Evolutionary conservation across 2,329 filamentous ascomycete genomes (phyloP), one percentile per base, ranked within the genome.

Genomic region (Neopestalotiopsis sp.): DNA sequence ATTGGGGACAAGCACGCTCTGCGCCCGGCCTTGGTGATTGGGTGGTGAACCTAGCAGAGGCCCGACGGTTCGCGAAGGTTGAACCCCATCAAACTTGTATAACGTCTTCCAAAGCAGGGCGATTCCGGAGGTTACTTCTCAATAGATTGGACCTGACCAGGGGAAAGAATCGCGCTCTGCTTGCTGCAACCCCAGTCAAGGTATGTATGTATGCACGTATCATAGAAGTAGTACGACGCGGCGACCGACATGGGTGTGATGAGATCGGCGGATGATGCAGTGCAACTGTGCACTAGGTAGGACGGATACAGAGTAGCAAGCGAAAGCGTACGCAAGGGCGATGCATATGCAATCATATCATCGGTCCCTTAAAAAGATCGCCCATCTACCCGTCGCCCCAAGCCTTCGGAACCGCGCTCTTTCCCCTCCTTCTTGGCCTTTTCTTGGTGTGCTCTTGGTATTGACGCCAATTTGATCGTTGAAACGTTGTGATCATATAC

Each of bases 61-160:
- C 4, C 63, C 63, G 63, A 66, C 63, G 63, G 63, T 66, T 66
- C 63, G 45, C 63, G 63, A 28, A 66, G 49, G 63, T 57, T 14
- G 5, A n/a, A 28, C 40, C 40, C 17, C 61, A 62, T n/a, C 14
- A 14, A n/a, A 62, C 32, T 9, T 20, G 59, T 14, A 20, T 38
- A 40, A 38, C 9, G 24, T 32, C 59, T 24, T 24, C 24, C 14
- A 62, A 13, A 7, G 17, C 30, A 62, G 12, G 57, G 57, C 30
- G n/a, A 17, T 28, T 62, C 14, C 24, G 24, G 24, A 28, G 24
- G 34, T 42, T 13, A 5, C 59, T 62, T 13, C 14, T 38, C 17
- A 13, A 62, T 62, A 14, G 59, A 12, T 2, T 62, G 2, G 34
- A 20, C 10, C 7, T 34, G 61, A 1, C 9, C 38, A 63, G 40